These are phyloP conservation scores for Ophidiomyces ophidiicola DNA, from an alignment of 2,329 filamentous ascomycete species.

Conservation along the genomic window DNA sequence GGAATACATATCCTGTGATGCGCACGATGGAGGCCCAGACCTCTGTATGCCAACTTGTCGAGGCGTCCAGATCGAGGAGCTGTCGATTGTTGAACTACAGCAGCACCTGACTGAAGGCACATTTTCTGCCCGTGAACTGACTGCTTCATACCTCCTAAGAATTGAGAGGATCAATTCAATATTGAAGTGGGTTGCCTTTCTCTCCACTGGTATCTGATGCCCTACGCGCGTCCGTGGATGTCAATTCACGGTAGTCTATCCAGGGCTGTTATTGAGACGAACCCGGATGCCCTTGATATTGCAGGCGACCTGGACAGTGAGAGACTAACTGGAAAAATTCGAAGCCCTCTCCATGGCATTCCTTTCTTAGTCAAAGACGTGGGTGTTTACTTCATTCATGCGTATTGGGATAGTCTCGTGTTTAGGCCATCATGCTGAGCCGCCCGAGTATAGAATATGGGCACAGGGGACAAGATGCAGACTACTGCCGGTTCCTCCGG, in stretches of 20 bases:
- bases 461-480: constrained; percentile 56
- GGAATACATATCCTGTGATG: too few relatives aligned
- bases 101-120: constrained; percentile 8
- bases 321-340: constrained; percentile 42
- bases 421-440: neutral
- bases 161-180: constrained; percentile 8
- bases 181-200: constrained; percentile 7
- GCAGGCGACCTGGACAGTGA: constrained; percentile 51
- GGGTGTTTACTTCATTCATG: neutral
- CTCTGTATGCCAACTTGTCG: constrained; percentile 7
- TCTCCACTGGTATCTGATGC: neutral
- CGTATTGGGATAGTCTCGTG: neutral
- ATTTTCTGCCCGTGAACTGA: constrained; percentile 6
- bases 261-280: constrained; percentile 47
- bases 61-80: constrained; percentile 9
- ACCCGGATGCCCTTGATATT: constrained; percentile 54
- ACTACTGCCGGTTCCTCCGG: constrained; percentile 61
- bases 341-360: constrained; percentile 61
- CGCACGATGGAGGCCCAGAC: too few relatives aligned
- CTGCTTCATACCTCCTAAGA: constrained; percentile 6
- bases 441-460: constrained; percentile 40
- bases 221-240: neutral
- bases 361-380: constrained; percentile 61
- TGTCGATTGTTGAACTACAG: constrained; percentile 10
- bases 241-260: neutral